These are phyloP conservation scores for Suhomyces sp. DNA, from an alignment of 805 yeast genomes.

Conservation along the genomic window DNA sequence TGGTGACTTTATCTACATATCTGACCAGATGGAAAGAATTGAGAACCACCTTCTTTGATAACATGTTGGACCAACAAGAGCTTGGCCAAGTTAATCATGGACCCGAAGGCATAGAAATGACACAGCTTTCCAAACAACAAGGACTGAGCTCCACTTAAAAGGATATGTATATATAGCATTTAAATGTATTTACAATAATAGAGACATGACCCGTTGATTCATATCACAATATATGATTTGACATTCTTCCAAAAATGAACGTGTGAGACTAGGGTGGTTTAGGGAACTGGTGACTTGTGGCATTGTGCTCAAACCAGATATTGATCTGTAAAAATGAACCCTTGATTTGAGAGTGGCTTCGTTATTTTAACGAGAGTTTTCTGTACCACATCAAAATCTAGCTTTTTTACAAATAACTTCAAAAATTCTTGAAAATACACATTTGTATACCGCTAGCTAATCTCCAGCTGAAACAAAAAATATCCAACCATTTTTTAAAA, in stretches of 20 bases:
- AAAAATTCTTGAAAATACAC: neutral
- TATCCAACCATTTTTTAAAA: too few relatives aligned
- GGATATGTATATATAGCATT: neutral
- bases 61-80: constrained; percentile 61
- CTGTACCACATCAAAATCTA: neutral
- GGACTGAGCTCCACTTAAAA: neutral
- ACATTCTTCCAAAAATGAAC: too few relatives aligned
- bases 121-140: constrained; percentile 8
- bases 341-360: too few relatives aligned
- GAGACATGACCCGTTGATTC: neutral
- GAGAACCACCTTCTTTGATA: constrained; percentile 85
- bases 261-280: too few relatives aligned
- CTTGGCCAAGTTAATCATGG: constrained; percentile 32
- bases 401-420: neutral
- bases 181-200: neutral
- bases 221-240: too few relatives aligned
- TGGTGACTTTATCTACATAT: constrained; percentile 84
- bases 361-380: too few relatives aligned
- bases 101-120: constrained; percentile 18
- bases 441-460: too few relatives aligned
- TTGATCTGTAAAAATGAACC: too few relatives aligned
- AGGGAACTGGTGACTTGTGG: too few relatives aligned
- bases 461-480: too few relatives aligned
- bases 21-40: constrained; percentile 90
- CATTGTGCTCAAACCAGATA: too few relatives aligned